phyloP scores from a whole-genome alignment of 2,329 filamentous ascomycete species.

The Boeremia exigua region DNA sequence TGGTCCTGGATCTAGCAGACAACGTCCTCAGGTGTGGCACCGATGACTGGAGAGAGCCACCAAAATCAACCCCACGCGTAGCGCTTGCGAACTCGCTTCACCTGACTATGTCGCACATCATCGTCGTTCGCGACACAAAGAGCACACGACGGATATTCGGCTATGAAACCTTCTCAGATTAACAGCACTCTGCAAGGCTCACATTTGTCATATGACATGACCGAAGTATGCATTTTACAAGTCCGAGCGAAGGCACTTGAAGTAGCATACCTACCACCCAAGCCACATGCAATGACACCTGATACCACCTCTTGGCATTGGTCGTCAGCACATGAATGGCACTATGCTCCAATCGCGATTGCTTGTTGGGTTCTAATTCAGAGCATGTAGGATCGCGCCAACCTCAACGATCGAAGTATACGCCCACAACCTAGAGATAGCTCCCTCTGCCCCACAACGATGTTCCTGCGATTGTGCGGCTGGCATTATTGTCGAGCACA shows the following conservation, averaged over 20 bases:
- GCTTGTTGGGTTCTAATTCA: not conserved
- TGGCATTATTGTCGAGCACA: too few species aligned
- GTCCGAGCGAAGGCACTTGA: not conserved
- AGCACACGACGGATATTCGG: not conserved
- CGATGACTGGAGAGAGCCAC: not conserved
- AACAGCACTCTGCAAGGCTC: not conserved
- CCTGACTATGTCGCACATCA: not conserved
- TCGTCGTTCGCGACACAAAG: not conserved
- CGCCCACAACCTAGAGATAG: too few species aligned
- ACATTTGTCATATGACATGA: not conserved
- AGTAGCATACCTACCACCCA: not conserved
- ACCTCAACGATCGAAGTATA: too few species aligned
- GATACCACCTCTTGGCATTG: not conserved
- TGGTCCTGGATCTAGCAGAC: not conserved
- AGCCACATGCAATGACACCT: not conserved
- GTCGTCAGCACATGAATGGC: not conserved
- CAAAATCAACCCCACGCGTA: not conserved
- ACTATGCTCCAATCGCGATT: not conserved
- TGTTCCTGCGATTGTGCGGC: too few species aligned
- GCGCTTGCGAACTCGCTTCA: not conserved
- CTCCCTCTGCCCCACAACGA: too few species aligned
- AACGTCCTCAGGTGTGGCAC: conserved; percentile 1
- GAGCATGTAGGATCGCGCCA: not conserved
- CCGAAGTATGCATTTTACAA: not conserved
- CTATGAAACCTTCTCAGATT: not conserved